Conservation (phyloP, 352 stramenopile genomes). For the Thalassiosira hispida region DNA sequence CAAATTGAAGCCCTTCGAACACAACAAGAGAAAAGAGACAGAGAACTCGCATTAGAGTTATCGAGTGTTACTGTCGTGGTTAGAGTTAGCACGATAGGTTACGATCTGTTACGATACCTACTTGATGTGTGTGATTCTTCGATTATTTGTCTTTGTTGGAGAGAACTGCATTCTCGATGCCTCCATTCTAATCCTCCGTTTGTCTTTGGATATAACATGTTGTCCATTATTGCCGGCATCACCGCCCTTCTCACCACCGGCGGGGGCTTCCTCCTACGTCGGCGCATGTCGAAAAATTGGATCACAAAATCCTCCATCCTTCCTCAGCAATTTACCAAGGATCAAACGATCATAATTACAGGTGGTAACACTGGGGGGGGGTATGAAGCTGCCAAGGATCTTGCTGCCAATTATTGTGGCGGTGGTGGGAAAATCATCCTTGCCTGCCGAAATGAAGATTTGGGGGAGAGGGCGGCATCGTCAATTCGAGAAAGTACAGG, state of each 20-base stretch:
- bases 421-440: conserved; percentile 59
- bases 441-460: conserved; percentile 57
- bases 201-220: too few relatives aligned
- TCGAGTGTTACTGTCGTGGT: too few relatives aligned
- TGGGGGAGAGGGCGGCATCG: conserved; percentile 30
- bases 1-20: too few relatives aligned
- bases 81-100: too few relatives aligned
- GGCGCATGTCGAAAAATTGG: conserved; percentile 46
- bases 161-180: too few relatives aligned
- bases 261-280: conserved; percentile 31
- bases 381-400: conserved; percentile 54
- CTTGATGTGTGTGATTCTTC: too few relatives aligned
- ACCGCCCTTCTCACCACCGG: conserved; percentile 17
- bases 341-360: conserved; percentile 61
- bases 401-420: conserved; percentile 26
- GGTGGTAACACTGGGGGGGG: conserved; percentile 73
- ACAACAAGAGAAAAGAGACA: too few relatives aligned
- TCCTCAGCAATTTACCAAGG: not conserved
- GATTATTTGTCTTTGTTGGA: too few relatives aligned
- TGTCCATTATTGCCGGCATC: conserved; percentile 13
- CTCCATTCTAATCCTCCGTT: too few relatives aligned
- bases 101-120: too few relatives aligned
- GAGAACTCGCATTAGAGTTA: too few relatives aligned
- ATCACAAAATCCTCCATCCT: conserved; percentile 18
- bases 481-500: conserved; percentile 15